A percentile compares a stretch with the other conserved stretches of the same genome.
phyloP scores from a whole-genome alignment of 1,139 yeast species.

The Zygosaccharomyces sapae region DNA sequence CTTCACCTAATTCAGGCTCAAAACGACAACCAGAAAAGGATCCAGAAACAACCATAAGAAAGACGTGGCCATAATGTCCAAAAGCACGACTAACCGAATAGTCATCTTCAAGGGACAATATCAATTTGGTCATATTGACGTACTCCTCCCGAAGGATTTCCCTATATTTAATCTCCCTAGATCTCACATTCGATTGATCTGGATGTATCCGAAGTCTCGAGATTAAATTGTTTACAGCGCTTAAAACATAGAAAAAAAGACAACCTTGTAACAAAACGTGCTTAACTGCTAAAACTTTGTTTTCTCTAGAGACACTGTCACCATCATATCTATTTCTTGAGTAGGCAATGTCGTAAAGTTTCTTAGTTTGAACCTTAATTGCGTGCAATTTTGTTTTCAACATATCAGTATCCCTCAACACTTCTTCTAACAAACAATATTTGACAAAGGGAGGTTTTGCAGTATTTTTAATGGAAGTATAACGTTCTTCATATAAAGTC shows the following conservation, averaged over 20 bases:
- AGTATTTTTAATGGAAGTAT: conserved; percentile 28
- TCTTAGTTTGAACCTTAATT: conserved; percentile 22
- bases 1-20: conserved; percentile 16
- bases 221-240: conserved; percentile 23
- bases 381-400: conserved; percentile 19
- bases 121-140: conserved; percentile 21
- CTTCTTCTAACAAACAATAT: conserved; percentile 18
- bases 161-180: conserved; percentile 8
- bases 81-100: conserved; percentile 19
- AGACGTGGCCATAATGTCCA: conserved; percentile 17
- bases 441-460: conserved; percentile 24
- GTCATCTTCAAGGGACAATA: conserved; percentile 18
- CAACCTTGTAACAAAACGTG: conserved; percentile 20
- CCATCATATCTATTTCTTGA: conserved; percentile 4
- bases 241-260: conserved; percentile 15
- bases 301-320: conserved; percentile 11
- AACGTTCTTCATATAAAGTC: conserved; percentile 27
- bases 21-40: conserved; percentile 11
- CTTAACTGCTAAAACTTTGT: conserved; percentile 14
- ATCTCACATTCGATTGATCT: conserved; percentile 6
- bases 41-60: conserved; percentile 17
- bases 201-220: conserved; percentile 20
- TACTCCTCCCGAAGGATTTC: conserved; percentile 15
- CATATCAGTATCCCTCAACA: conserved; percentile 17
- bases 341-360: conserved; percentile 21